phyloP scores from a whole-genome alignment of 305 asterid species.

The Rubia tinctorum region DNA sequence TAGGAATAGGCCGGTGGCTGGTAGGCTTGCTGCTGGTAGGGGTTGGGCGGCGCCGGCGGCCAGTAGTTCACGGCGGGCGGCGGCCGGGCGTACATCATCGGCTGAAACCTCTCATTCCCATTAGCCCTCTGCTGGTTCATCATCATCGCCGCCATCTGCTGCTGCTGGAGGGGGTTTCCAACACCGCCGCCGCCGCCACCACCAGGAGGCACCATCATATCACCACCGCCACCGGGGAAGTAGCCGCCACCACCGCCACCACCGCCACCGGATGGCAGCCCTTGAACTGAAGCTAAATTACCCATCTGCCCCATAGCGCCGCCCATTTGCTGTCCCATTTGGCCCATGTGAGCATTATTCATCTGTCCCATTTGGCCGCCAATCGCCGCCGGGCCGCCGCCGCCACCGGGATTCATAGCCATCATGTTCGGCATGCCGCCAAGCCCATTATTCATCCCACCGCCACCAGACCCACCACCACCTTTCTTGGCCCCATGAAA shows the following conservation, averaged over 20 bases:
- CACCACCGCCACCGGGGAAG: slow-evolving; percentile 26
- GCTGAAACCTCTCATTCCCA: slow-evolving; percentile 46
- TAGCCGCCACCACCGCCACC: slow-evolving; percentile 15
- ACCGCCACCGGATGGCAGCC: slow-evolving; percentile 16
- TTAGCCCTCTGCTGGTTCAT: slow-evolving; percentile 39
- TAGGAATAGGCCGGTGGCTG: slow-evolving; percentile 35
- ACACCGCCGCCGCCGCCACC: slow-evolving; percentile 18
- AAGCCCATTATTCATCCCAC: slow-evolving; percentile 37
- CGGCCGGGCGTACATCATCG: slow-evolving; percentile 48
- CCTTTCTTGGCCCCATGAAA: slow-evolving; percentile 31
- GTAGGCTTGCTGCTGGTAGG: slow-evolving; percentile 8
- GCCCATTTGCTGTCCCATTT: slow-evolving; percentile 25
- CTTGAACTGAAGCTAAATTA: slow-evolving; percentile 35
- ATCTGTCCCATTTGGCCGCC: slow-evolving; percentile 25
- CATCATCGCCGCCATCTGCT: slow-evolving; percentile 39
- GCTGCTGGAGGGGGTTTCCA: slow-evolving; percentile 27
- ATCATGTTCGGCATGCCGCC: slow-evolving; percentile 47
- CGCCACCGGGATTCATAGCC: slow-evolving; percentile 34
- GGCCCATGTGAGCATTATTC: slow-evolving; percentile 27
- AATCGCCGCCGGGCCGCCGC: neutral
- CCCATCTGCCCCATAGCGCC: slow-evolving; percentile 5
- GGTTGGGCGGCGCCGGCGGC: slow-evolving; percentile 19
- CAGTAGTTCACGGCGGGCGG: slow-evolving; percentile 40
- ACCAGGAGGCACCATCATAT: slow-evolving; percentile 17
- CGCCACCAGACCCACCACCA: slow-evolving; percentile 22